Base-by-base conservation (phyloP, 805 yeast species). In the Zygosaccharomyces gambellarensis region DNA sequence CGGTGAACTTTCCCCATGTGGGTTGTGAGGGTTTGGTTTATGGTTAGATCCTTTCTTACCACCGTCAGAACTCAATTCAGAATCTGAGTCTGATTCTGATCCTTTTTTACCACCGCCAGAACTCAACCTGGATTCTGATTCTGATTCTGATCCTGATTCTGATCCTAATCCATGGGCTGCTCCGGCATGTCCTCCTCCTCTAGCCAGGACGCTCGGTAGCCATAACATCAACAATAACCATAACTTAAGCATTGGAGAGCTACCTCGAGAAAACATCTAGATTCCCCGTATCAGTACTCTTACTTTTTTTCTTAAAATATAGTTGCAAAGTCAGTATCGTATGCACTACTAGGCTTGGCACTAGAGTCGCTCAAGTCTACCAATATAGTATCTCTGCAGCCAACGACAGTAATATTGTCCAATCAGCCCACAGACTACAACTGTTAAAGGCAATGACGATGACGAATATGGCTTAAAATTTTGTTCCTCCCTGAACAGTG, bases 221-320 rank as follows among this genome's bases (percentile, higher is more conserved):
- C 45, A 42, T 14, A 31, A 25, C 29, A 30, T 19, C 28, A 42
- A n/a, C 22, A 42, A 22, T 12, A 42, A 30, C 27, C 45, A 42
- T 21, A 42, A 10, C 10, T 17, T 40, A 14, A 28, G 25, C 32
- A 40, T 30, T 30, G 32, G 14, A 34, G 12, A 6, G n/a, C 12
- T 21, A 12, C 21, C 31, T 39, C 43, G 29, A 39, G 11, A 10
- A 25, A 28, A 6, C 28, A 11, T 42, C n/a, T 2, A n/a, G 14
- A 9, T 29, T 30, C 3, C 19, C 10, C 6, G 43, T 27, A 8
- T 25, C 25, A 9, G 4, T 17, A 5, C 14, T 14, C 17, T 12
- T 29, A 27, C 5, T 17, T 29, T 17, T 30, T 42, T 42, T 30
- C 17, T 21, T 17, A 14, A 31, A 17, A 25, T 25, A 25, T 25